These are phyloP conservation scores for Dipteronia dyeriana DNA, from an alignment of 345 rosid genomes.

Conservation along the genomic window DNA sequence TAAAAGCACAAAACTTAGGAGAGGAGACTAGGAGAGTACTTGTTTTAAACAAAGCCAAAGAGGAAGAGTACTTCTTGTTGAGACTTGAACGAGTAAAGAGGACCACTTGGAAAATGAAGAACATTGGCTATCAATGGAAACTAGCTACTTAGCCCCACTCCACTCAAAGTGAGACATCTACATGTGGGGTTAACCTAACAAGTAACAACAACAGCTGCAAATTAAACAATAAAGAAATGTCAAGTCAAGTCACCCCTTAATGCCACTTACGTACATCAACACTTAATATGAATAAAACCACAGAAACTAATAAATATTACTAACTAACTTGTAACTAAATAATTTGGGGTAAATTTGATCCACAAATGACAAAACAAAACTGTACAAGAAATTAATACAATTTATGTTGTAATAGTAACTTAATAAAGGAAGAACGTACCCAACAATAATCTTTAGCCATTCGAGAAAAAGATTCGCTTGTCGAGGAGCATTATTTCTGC, in stretches of 20 bases:
- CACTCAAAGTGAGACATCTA: background rate
- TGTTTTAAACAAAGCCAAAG: slow-evolving; percentile 5
- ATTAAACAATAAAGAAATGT: background rate
- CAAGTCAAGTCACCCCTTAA: slow-evolving; percentile 2
- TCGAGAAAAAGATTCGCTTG: slow-evolving; percentile 16
- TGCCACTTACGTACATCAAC: background rate
- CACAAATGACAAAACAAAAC: background rate
- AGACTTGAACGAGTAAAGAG: too few relatives aligned
- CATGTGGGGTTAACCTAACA: slow-evolving; percentile 9
- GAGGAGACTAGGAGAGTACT: slow-evolving; percentile 15
- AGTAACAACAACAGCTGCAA: slow-evolving; percentile 14
- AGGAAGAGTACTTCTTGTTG: background rate
- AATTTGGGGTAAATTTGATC: too few relatives aligned
- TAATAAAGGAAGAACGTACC: background rate
- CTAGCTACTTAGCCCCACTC: slow-evolving; percentile 8
- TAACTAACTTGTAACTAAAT: too few relatives aligned
- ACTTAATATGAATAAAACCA: background rate
- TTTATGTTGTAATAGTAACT: background rate
- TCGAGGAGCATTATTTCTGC: background rate
- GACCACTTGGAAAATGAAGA: too few relatives aligned
- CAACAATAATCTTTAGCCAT: background rate
- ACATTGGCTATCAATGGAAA: slow-evolving; percentile 20
- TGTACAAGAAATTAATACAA: background rate
- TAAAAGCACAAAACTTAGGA: slow-evolving; percentile 22
- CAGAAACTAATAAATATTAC: background rate